phyloP scores from a whole-genome alignment of 495 filamentous ascomycete species.

The Hypoxylon intermedium region DNA sequence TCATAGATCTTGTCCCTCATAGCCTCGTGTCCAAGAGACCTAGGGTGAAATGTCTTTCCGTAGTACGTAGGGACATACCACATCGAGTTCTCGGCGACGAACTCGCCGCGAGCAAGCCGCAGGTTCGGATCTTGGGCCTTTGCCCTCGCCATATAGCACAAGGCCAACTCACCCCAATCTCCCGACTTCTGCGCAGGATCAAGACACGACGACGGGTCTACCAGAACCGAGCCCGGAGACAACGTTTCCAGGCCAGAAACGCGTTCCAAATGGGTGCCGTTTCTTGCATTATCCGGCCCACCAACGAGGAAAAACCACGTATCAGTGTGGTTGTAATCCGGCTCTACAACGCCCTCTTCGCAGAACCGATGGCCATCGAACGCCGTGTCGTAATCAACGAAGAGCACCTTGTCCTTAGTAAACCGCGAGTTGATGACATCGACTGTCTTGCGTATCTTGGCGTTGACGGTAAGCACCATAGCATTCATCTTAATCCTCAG shows the following conservation, averaged over 20 bases:
- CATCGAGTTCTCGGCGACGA: slow-evolving; percentile 43
- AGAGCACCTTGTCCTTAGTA: slow-evolving; percentile 44
- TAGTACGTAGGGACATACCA: slow-evolving; percentile 55
- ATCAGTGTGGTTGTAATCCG: slow-evolving; percentile 46
- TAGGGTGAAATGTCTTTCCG: slow-evolving; percentile 55
- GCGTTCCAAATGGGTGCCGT: slow-evolving; percentile 13
- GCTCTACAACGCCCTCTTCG: slow-evolving; percentile 52
- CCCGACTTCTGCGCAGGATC: slow-evolving; percentile 36
- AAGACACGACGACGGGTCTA: slow-evolving; percentile 43
- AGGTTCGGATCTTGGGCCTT: slow-evolving; percentile 41
- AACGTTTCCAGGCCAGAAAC: slow-evolving; percentile 15
- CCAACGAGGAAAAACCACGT: slow-evolving; percentile 59
- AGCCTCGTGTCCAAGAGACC: slow-evolving; percentile 44
- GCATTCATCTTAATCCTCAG: slow-evolving; percentile 47
- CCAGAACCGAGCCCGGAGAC: slow-evolving; percentile 36
- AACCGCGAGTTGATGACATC: slow-evolving; percentile 43
- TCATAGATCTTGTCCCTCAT: slow-evolving; percentile 48
- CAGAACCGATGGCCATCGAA: slow-evolving; percentile 59
- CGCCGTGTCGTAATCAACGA: slow-evolving; percentile 50
- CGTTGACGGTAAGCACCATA: slow-evolving; percentile 49
- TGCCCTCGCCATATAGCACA: slow-evolving; percentile 52
- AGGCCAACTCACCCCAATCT: slow-evolving; percentile 49
- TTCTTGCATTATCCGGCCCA: slow-evolving; percentile 45
- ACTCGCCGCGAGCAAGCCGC: slow-evolving; percentile 28
- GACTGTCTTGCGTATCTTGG: slow-evolving; percentile 39